Percentiles rank a stretch among this genome's conserved stretches.
These are phyloP conservation scores for Coemansia sp. DNA, from an alignment of 192 early-diverging fungal species.

Conservation along the genomic window DNA sequence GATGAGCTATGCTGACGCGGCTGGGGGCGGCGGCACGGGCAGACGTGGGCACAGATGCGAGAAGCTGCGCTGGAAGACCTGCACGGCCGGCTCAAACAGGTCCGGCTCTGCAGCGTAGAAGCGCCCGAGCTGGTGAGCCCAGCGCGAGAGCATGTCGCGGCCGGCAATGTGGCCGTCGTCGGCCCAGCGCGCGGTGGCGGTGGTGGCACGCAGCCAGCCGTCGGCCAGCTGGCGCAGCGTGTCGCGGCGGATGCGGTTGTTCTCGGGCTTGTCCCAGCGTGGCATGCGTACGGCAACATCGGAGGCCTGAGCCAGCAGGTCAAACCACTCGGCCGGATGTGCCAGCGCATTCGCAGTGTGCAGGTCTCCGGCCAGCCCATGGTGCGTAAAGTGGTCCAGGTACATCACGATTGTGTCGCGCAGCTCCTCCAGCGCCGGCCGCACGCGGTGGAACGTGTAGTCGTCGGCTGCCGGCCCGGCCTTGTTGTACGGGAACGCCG, in stretches of 20 bases:
- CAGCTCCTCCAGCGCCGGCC: constrained; percentile 70
- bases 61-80: constrained; percentile 46
- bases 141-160: constrained; percentile 73
- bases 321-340: constrained; percentile 64
- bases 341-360: constrained; percentile 39
- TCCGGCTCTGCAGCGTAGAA: constrained; percentile 25
- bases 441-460: constrained; percentile 87
- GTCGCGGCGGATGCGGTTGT: constrained; percentile 66
- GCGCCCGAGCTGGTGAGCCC: constrained; percentile 59
- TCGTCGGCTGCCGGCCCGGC: constrained; percentile 74
- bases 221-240: constrained; percentile 70
- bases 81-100: constrained; percentile 45
- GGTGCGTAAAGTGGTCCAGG: constrained; percentile 71
- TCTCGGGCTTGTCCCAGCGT: constrained; percentile 66
- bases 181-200: constrained; percentile 67
- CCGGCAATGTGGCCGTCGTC: constrained; percentile 82
- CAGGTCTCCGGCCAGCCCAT: constrained; percentile 74
- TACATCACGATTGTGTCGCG: constrained; percentile 70
- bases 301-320: constrained; percentile 77
- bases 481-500: constrained; percentile 84
- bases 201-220: constrained; percentile 75
- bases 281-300: constrained; percentile 75
- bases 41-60: constrained; percentile 17
- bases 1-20: not conserved
- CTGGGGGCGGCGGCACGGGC: not conserved